phyloP scores from a whole-genome alignment of 768 basidiomycete genomes.

The Kwoniella botswanensis region DNA sequence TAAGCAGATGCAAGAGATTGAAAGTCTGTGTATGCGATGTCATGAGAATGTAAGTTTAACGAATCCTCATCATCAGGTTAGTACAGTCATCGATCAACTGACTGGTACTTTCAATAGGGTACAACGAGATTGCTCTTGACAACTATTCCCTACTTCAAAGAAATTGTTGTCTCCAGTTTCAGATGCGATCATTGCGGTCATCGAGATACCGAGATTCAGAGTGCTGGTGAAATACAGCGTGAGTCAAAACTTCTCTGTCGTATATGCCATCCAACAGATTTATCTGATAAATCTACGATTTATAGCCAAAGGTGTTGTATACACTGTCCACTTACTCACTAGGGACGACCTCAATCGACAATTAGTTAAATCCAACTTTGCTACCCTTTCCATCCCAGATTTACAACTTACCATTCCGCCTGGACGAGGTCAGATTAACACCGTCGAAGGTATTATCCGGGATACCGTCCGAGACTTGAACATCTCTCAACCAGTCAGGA shows the following conservation, averaged over 20 bases:
- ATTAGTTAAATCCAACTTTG: conserved; percentile 83
- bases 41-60: conserved; percentile 73
- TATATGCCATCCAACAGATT: neutral
- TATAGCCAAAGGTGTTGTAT: conserved; percentile 78
- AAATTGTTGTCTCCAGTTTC: conserved; percentile 96
- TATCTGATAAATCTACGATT: neutral
- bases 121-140: conserved; percentile 85
- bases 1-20: conserved; percentile 77
- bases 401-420: conserved; percentile 88
- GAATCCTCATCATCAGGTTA: neutral
- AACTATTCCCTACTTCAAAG: conserved; percentile 90
- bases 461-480: conserved; percentile 80
- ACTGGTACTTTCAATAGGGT: conserved; percentile 66
- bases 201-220: conserved; percentile 91
- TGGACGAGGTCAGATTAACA: conserved; percentile 88
- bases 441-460: conserved; percentile 86
- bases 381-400: conserved; percentile 83
- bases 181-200: conserved; percentile 89
- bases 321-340: conserved; percentile 76
- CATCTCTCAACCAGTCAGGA: conserved; percentile 80
- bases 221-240: conserved; percentile 85
- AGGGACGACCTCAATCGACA: conserved; percentile 87
- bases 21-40: conserved; percentile 93
- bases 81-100: neutral
- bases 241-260: conserved; percentile 50